These are phyloP conservation scores for Amylocarpus encephaloides DNA, from an alignment of 2,329 filamentous ascomycete species.

Conservation along the genomic window DNA sequence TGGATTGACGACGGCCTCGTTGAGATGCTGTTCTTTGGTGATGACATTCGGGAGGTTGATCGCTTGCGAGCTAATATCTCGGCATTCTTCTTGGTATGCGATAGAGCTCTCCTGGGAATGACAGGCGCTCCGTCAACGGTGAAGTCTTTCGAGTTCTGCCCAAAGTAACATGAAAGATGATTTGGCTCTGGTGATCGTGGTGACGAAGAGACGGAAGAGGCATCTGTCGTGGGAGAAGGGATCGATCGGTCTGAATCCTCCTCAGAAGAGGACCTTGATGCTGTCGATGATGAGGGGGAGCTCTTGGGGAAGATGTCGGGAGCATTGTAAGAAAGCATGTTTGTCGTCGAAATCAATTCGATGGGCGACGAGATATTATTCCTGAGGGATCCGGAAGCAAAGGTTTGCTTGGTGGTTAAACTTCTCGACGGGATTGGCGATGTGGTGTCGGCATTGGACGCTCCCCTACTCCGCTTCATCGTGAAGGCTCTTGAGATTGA, in stretches of 20 bases:
- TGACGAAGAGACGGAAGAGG: conserved; percentile 36
- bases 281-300: conserved; percentile 13
- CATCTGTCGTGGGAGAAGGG: conserved; percentile 37
- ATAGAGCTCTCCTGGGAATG: conserved; percentile 72
- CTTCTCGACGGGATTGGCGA: conserved; percentile 22
- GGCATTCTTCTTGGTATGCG: conserved; percentile 83
- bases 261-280: conserved; percentile 41
- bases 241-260: conserved; percentile 65
- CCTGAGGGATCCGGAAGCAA: conserved; percentile 23
- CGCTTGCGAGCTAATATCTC: conserved; percentile 66
- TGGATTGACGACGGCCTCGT: conserved; percentile 48
- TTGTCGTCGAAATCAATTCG: conserved; percentile 86
- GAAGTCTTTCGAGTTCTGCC: conserved; percentile 32
- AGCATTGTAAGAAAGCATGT: conserved; percentile 91
- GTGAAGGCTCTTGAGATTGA: conserved; percentile 67
- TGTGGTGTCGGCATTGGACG: conserved; percentile 25
- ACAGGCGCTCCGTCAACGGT: conserved; percentile 44
- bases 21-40: conserved; percentile 49
- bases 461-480: conserved; percentile 56
- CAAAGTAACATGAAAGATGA: conserved; percentile 62
- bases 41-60: conserved; percentile 56
- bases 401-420: conserved; percentile 26
- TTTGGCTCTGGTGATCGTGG: conserved; percentile 52
- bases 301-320: conserved; percentile 59
- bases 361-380: conserved; percentile 83